These are phyloP conservation scores for Entomortierella chlamydospora DNA, from an alignment of 192 early-diverging fungal genomes.

Conservation along the genomic window DNA sequence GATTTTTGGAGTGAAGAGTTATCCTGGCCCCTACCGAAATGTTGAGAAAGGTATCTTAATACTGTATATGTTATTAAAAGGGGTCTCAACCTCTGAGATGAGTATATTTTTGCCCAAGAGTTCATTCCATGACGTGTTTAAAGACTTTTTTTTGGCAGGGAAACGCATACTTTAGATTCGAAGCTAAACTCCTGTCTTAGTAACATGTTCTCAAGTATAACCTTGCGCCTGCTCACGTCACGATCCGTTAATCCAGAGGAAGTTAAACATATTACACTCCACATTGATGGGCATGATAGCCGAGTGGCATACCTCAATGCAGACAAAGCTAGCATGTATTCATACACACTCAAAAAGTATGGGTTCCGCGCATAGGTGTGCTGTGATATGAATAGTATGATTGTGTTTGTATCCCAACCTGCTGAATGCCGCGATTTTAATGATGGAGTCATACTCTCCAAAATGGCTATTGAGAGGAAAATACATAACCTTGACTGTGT, in stretches of 20 bases:
- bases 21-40: constrained; percentile 1
- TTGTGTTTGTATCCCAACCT: not conserved
- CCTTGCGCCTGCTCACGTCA: too few relatives aligned
- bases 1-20: not conserved
- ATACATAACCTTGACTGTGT: constrained; percentile 36
- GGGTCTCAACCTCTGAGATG: not conserved
- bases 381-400: constrained; percentile 7
- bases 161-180: too few relatives aligned
- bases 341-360: constrained; percentile 11
- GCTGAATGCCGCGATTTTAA: constrained; percentile 2
- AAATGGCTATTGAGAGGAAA: constrained; percentile 24
- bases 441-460: constrained; percentile 26
- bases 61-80: not conserved
- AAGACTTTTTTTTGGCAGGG: not conserved
- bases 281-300: not conserved
- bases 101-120: not conserved
- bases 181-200: too few relatives aligned
- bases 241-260: too few relatives aligned
- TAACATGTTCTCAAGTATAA: too few relatives aligned
- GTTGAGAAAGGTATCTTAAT: not conserved
- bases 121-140: not conserved
- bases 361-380: constrained; percentile 29
- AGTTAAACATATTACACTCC: not conserved
- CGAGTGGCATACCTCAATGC: constrained; percentile 18
- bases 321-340: constrained; percentile 33